Evolutionary conservation across 495 filamentous ascomycete genomes (phyloP), one percentile per base, ranked within the genome.

Genomic region (Penicillium ochrochloron): DNA sequence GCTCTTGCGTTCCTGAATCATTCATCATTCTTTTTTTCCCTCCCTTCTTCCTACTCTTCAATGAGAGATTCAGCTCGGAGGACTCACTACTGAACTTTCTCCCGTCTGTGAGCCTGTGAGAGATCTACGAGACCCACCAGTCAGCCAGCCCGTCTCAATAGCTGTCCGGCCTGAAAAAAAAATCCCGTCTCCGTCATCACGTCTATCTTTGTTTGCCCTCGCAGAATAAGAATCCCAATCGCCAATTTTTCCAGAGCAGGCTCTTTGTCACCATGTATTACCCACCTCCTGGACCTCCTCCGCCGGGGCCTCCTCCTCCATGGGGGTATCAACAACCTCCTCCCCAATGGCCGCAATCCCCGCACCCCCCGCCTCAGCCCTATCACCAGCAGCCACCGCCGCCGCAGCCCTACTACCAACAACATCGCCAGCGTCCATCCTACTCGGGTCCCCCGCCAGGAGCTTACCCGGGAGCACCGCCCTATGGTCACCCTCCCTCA

Each of bases 321-420:
- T 67, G 63, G 71, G 68, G 72, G 23, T 70, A 73, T 75, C 67
- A 70, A 50, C 67, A 67, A 33, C 37, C 56, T 35, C 61, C 60
- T 58, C 50, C 66, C 57, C 60, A 64, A 59, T 62, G 70, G 63
- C 61, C 58, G 64, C 61, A 61, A 65, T 48, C 61, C 60, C 55
- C 65, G n/a, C 59, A 67, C 60, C 63, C 71, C 67, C 69, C 70
- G 56, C 70, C 70, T 63, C 64, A 64, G 60, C 64, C 60, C 53
- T 69, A 66, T 46, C 60, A 62, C 29, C 56, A 29, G 25, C 59
- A 41, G 50, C 48, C 29, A 35, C 53, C 51, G 11, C 51, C 53
- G 19, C 27, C 42, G 37, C 60, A 46, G 29, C 67, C 70, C 53
- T 63, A 66, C 37, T 44, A 62, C 51, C 51, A 46, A 14, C 48